Evolutionary conservation across 306 rosid genomes (phyloP).

Genomic region (Cucurbita moschata): DNA sequence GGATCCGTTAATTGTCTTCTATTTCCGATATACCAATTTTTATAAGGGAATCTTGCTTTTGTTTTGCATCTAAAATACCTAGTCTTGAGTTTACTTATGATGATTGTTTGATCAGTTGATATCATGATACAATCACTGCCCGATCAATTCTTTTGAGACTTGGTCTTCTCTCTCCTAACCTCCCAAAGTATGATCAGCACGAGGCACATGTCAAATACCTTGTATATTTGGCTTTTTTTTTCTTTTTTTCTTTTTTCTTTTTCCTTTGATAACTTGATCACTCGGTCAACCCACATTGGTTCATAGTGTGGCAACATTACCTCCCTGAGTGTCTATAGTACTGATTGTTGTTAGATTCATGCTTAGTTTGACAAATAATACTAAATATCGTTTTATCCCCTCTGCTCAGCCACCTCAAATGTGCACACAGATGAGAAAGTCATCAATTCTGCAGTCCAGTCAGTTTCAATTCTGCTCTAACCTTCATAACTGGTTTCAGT

Average conservation of each 20-base stretch:
- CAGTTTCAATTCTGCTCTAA: background rate
- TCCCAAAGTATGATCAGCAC: background rate
- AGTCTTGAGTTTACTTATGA: background rate
- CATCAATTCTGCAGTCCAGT: background rate
- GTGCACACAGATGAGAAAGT: background rate
- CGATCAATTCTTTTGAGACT: background rate
- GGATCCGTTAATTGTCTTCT: background rate
- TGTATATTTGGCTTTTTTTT: background rate
- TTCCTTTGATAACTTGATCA: background rate
- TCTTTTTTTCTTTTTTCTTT: background rate
- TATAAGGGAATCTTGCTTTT: background rate
- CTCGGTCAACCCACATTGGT: background rate
- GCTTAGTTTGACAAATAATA: background rate
- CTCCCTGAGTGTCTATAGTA: background rate
- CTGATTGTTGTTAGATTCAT: background rate
- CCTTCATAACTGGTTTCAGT: background rate
- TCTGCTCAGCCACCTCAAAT: background rate
- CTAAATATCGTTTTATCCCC: background rate
- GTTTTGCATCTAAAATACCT: background rate
- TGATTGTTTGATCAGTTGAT: background rate
- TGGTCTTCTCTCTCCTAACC: background rate
- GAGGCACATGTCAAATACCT: background rate
- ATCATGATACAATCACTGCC: background rate
- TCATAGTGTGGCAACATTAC: background rate
- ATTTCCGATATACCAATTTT: background rate